Conservation (phyloP, 2,329 filamentous ascomycete genomes). For the Coniochaeta pulveracea region DNA sequence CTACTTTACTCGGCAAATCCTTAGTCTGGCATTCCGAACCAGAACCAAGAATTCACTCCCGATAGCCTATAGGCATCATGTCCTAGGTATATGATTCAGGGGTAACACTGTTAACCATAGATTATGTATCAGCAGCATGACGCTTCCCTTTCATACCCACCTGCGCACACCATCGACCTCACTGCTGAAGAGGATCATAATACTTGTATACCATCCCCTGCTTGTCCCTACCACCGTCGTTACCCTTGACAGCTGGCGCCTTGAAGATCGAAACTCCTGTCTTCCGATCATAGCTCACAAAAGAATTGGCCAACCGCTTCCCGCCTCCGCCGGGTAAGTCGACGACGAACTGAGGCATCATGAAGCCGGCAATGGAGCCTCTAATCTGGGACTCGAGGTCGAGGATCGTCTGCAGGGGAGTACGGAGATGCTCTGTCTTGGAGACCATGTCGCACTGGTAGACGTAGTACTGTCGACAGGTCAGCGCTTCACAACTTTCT, state of each 20-base stretch:
- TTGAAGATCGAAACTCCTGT: slow-evolving; percentile 43
- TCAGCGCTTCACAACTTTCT: no score
- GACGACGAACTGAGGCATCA: slow-evolving; percentile 51
- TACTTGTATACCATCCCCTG: slow-evolving; percentile 42
- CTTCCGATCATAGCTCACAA: slow-evolving; percentile 37
- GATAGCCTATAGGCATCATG: no score
- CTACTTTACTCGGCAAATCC: no score
- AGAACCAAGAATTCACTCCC: no score
- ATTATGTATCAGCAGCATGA: no score
- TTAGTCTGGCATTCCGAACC: no score
- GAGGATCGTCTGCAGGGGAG: slow-evolving; percentile 46
- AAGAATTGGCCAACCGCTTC: slow-evolving; percentile 45
- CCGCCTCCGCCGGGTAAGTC: slow-evolving; percentile 53
- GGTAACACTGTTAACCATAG: no score
- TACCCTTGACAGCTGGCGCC: slow-evolving; percentile 40
- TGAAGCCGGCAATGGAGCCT: slow-evolving; percentile 50
- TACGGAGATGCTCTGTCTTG: slow-evolving; percentile 50
- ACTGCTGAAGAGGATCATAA: slow-evolving; percentile 33
- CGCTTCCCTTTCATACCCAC: no score
- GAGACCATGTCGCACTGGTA: slow-evolving; percentile 55
- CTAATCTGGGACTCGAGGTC: slow-evolving; percentile 45
- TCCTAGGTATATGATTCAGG: no score
- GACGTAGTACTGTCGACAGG: slow-evolving; percentile 45
- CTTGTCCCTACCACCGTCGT: slow-evolving; percentile 19
- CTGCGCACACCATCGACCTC: background rate